Base-by-base conservation (phyloP, 768 basidiomycete species). In the Podaxis mareebaensis region DNA sequence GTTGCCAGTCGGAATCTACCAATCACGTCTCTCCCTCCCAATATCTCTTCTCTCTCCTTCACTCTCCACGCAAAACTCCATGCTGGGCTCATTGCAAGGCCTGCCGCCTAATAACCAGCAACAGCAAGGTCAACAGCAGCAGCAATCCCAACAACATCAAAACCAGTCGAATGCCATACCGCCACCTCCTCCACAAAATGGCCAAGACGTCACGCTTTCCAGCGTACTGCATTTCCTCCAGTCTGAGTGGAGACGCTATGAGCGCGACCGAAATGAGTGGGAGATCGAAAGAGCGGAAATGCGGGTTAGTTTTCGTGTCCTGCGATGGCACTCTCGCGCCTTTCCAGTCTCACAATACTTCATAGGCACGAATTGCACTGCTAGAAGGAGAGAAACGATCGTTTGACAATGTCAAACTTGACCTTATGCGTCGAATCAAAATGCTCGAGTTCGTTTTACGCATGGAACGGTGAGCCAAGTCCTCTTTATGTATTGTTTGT, bases 221-320 rank as follows among this genome's bases (percentile, higher is more conserved):
- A 91, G 87, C 71, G 95, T 99, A 64, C 83, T 99, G 65, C 97
- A 99, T 80, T 99, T 94, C 75, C 84, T 99, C 57, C 97, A 99
- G 79, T 94, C 93, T 22, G 97, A 99, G 81, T 98, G 96, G 94
- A 84, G 97, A 66, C 84, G 93, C 64, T 99, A 97, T 72, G 97
- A 99, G 77, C 89, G 96, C 74, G 97, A 99, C 79, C 85, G 96
- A 71, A 99, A 99, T 74, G 97, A 99, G 78, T 99, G 96, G 96
- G 97, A 99, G 82, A 99, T 99, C 70, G 97, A 99, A 78, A 83
- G 97, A 69, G 97, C 97, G 36, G 97, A 99, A 78, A 98, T 99
- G 96, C 85, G 96, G 84, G 95, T 95, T 67, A 71, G 92, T 86
- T 48, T 33, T 65, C 60, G 66, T 57, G 49, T 62, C 59, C 63